phyloP scores from a whole-genome alignment of 2,329 filamentous ascomycete species.

The Sclerotinia subarctica region DNA sequence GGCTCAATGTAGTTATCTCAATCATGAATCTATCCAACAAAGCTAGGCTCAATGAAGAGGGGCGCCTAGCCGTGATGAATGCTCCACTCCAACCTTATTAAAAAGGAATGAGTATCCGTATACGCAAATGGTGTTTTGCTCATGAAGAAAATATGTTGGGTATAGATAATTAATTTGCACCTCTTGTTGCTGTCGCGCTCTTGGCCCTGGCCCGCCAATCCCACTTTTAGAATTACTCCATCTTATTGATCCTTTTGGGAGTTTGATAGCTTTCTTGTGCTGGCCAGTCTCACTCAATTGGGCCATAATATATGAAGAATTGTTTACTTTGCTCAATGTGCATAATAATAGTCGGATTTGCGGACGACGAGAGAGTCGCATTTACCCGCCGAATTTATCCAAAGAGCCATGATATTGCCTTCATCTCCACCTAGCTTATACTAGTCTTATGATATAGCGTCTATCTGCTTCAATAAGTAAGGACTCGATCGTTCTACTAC shows the following conservation, averaged over 20 bases:
- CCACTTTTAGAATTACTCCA: background rate
- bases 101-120: background rate
- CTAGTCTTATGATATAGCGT: background rate
- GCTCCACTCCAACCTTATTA: background rate
- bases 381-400: conserved; percentile 14
- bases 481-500: background rate
- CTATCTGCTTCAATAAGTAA: background rate
- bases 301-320: background rate
- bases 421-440: background rate
- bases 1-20: background rate
- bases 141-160: background rate
- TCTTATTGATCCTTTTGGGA: background rate
- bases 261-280: background rate
- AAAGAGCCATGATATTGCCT: background rate
- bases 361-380: background rate
- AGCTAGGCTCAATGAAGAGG: background rate
- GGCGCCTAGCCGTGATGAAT: background rate
- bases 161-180: background rate
- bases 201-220: background rate
- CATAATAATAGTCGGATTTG: background rate
- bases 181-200: background rate
- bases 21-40: too few relatives aligned
- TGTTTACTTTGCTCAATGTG: background rate
- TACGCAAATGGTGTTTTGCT: background rate
- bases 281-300: background rate